Conservation (phyloP, 2,329 filamentous ascomycete genomes). For the Fusarium mexicanum region DNA sequence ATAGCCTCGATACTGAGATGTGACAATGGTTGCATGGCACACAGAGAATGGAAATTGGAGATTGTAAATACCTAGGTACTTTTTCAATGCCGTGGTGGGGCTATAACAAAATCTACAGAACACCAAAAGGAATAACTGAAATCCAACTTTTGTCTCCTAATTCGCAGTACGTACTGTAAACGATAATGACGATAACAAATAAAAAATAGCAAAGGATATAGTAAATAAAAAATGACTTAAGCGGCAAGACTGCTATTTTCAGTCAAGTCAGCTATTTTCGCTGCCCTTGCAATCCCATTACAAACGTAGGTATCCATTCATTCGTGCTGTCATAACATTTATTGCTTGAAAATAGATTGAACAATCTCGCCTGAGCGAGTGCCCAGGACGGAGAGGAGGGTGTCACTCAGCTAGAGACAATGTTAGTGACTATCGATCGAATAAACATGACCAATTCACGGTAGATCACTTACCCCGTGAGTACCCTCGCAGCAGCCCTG, state of each 20-base stretch:
- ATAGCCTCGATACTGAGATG: not conserved
- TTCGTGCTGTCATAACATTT: slow-evolving; percentile 37
- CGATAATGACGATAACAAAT: slow-evolving; percentile 3
- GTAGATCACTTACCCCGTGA: slow-evolving; percentile 77
- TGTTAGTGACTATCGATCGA: slow-evolving; percentile 27
- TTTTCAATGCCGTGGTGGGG: slow-evolving; percentile 3
- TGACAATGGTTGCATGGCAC: not conserved
- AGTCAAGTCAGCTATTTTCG: slow-evolving; percentile 38
- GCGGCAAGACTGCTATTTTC: slow-evolving; percentile 15
- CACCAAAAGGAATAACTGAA: slow-evolving; percentile 13
- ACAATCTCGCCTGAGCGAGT: slow-evolving; percentile 82
- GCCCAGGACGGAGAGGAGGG: slow-evolving; percentile 80
- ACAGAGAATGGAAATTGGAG: not conserved
- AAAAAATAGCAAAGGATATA: slow-evolving; percentile 26
- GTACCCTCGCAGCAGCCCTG: slow-evolving; percentile 95
- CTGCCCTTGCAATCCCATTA: slow-evolving; percentile 36
- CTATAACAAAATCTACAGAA: slow-evolving; percentile 30
- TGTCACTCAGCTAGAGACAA: slow-evolving; percentile 74
- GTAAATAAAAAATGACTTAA: slow-evolving; percentile 14
- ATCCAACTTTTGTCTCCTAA: slow-evolving; percentile 13
- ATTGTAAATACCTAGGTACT: not conserved
- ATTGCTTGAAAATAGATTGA: slow-evolving; percentile 70
- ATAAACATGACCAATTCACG: slow-evolving; percentile 3
- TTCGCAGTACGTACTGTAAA: slow-evolving; percentile 15
- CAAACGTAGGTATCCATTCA: slow-evolving; percentile 34